phyloP scores from a whole-genome alignment of 2,329 filamentous ascomycete genomes.

The Diaporthe sp. region DNA sequence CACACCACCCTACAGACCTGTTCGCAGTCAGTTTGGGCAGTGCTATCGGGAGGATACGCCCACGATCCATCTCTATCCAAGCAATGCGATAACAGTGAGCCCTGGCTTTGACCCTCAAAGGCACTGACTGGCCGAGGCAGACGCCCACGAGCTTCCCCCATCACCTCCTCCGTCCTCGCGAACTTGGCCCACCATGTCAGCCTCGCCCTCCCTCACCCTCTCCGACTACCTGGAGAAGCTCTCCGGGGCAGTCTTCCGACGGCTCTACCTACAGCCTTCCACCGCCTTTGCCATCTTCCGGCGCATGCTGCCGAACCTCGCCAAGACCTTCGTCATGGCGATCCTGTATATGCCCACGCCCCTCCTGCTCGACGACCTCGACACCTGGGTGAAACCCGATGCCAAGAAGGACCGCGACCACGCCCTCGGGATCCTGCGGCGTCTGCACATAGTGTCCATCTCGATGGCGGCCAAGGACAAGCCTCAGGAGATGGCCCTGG shows the following conservation, averaged over 20 bases:
- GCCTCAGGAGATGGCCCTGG: conserved; percentile 79
- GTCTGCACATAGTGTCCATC: conserved; percentile 86
- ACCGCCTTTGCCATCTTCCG: conserved; percentile 95
- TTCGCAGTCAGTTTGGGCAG: conserved; percentile 24
- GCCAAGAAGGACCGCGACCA: conserved; percentile 80
- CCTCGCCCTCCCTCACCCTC: conserved; percentile 65
- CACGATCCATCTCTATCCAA: not conserved
- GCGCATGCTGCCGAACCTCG: conserved; percentile 94
- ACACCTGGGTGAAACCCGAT: conserved; percentile 83
- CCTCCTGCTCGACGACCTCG: conserved; percentile 82
- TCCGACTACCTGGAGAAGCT: conserved; percentile 95
- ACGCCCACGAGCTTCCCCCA: not conserved
- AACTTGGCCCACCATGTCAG: conserved; percentile 50
- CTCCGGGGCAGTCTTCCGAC: conserved; percentile 87
- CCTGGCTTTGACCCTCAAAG: not conserved
- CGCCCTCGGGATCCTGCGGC: conserved; percentile 81
- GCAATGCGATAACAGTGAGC: conserved; percentile 16
- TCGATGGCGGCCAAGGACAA: conserved; percentile 69
- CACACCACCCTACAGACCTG: conserved; percentile 11
- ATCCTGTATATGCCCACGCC: conserved; percentile 90
- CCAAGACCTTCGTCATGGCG: conserved; percentile 96
- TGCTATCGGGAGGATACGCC: not conserved
- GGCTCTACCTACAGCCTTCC: conserved; percentile 95
- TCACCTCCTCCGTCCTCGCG: not conserved
- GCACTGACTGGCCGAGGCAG: conserved; percentile 4